Evolutionary conservation across 176 grass and related monocot genomes (phyloP).

Genomic region (Chrysopogon serrulatus): DNA sequence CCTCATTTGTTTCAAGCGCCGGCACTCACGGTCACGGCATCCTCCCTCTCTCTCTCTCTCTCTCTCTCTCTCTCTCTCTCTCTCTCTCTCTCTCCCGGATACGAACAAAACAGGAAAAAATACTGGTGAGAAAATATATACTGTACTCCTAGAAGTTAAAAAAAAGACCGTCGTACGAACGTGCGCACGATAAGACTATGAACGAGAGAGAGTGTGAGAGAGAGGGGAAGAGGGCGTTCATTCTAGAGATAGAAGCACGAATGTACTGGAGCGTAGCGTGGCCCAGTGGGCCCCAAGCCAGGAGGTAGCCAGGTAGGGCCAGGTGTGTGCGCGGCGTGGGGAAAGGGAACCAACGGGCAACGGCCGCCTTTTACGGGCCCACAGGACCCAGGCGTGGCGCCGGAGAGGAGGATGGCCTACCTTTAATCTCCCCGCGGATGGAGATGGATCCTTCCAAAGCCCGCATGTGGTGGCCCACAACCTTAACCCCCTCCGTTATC

Average conservation of each 20-base stretch:
- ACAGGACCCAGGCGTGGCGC: conserved; percentile 41
- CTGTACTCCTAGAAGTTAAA: too few relatives aligned
- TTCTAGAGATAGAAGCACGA: too few relatives aligned
- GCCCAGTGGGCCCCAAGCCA: conserved; percentile 41
- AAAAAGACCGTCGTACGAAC: background rate
- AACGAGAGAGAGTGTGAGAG: too few relatives aligned
- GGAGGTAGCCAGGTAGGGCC: background rate
- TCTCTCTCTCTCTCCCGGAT: background rate
- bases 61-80: background rate
- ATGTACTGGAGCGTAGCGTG: conserved; percentile 36
- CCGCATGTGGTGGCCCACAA: conserved; percentile 32
- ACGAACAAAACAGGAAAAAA: background rate
- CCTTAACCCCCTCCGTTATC: background rate
- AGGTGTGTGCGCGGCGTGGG: background rate
- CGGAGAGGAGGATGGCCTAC: background rate
- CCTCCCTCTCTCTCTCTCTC: too few relatives aligned
- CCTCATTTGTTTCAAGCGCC: background rate
- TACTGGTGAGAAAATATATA: background rate
- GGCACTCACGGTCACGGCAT: background rate
- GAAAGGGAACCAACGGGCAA: background rate
- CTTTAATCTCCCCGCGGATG: conserved; percentile 40
- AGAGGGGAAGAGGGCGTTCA: background rate
- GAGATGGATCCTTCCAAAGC: conserved; percentile 86
- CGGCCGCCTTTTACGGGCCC: conserved; percentile 29
- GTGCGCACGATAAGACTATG: background rate